Percentiles rank a stretch among this genome's conserved stretches.
Conservation (phyloP, 768 basidiomycete genomes). For the Mycena galericulata region DNA sequence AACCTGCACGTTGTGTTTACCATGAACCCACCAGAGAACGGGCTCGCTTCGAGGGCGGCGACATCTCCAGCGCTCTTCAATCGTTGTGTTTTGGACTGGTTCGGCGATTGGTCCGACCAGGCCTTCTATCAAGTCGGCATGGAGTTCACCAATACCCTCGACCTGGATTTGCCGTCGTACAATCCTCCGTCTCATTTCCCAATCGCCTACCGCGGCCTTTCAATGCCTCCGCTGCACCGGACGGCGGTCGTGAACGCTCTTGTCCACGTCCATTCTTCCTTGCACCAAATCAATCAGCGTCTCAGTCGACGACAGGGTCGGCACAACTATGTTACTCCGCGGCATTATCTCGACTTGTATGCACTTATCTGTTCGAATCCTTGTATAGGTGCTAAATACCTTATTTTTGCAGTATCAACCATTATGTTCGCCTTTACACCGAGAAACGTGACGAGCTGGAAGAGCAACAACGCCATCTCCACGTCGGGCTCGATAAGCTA, state of each 20-base stretch:
- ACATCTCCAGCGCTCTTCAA: constrained; percentile 99
- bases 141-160: constrained; percentile 95
- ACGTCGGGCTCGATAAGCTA: constrained; percentile 97
- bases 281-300: constrained; percentile 90
- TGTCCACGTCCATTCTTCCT: constrained; percentile 90
- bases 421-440: constrained; percentile 93
- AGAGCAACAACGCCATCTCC: constrained; percentile 98
- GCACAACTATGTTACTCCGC: constrained; percentile 95
- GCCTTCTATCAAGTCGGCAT: constrained; percentile 98
- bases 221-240: constrained; percentile 90
- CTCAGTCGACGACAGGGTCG: constrained; percentile 94
- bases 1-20: constrained; percentile 99
- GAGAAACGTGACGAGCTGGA: constrained; percentile 98
- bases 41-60: constrained; percentile 94
- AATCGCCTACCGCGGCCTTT: constrained; percentile 85
- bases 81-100: constrained; percentile 99
- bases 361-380: constrained; percentile 47
- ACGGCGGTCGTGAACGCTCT: constrained; percentile 93
- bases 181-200: constrained; percentile 87
- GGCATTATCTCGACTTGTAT: constrained; percentile 99
- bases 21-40: constrained; percentile 98
- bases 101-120: constrained; percentile 99
- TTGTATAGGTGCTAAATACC: constrained; percentile 25
- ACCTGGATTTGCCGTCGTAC: constrained; percentile 90
- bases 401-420: constrained; percentile 79